Conservation (phyloP, 2,329 filamentous ascomycete species). For the Fusarium caatingaense region DNA sequence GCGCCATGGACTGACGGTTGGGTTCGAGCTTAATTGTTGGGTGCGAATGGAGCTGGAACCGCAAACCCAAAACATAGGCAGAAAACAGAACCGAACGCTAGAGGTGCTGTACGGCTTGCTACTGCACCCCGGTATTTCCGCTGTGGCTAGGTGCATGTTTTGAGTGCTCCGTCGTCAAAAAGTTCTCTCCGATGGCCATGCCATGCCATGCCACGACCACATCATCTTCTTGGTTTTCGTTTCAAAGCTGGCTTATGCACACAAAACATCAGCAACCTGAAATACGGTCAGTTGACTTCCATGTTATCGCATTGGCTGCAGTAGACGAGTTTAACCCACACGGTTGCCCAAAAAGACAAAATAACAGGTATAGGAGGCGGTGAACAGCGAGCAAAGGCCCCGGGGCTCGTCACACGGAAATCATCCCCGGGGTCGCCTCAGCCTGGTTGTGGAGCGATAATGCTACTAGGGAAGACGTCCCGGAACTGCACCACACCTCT, state of each 20-base stretch:
- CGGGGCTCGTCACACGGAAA: conserved; percentile 46
- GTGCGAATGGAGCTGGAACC: conserved; percentile 29
- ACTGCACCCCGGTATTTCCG: conserved; percentile 44
- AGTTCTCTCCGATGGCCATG: conserved; percentile 4
- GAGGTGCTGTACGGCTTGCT: background rate
- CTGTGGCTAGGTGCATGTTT: conserved; percentile 41
- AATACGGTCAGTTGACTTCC: conserved; percentile 35
- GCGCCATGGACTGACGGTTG: conserved; percentile 45
- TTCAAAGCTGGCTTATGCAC: conserved; percentile 28
- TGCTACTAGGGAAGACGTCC: conserved; percentile 34
- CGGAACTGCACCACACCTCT: conserved; percentile 35
- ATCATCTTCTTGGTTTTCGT: conserved; percentile 17
- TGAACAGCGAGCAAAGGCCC: conserved; percentile 42
- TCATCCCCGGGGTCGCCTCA: conserved; percentile 43
- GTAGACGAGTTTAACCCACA: conserved; percentile 22
- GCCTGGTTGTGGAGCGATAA: conserved; percentile 41
- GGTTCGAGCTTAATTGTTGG: conserved; percentile 49
- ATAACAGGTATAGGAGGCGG: conserved; percentile 42
- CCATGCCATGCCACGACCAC: conserved; percentile 15
- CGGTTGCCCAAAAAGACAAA: conserved; percentile 25
- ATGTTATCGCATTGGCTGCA: conserved; percentile 33
- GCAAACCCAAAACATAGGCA: conserved; percentile 2
- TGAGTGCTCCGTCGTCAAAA: conserved; percentile 18
- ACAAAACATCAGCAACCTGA: conserved; percentile 29
- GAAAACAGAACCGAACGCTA: conserved; percentile 5